Evolutionary conservation across 2,329 filamentous ascomycete genomes (phyloP).

Genomic region (Xylariaceae sp.): DNA sequence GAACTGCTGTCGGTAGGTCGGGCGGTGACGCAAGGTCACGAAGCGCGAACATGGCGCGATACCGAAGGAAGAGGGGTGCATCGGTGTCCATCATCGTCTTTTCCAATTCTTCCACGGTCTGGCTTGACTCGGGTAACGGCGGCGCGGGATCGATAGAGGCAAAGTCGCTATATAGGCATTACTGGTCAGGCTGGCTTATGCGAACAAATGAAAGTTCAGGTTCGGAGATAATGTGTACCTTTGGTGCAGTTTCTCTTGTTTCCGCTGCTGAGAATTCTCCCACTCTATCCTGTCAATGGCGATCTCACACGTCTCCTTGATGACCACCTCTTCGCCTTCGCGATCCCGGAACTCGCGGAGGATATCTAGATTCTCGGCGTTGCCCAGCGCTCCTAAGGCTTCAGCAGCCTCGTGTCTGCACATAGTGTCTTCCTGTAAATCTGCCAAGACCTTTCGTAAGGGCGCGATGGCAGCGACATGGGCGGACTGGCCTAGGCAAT

Average conservation of each 20-base stretch:
- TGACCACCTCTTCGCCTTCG: conserved; percentile 66
- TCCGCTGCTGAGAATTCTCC: conserved; percentile 71
- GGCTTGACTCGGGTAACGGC: conserved; percentile 66
- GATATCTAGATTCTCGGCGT: conserved; percentile 66
- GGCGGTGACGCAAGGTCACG: conserved; percentile 92
- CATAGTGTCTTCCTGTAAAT: conserved; percentile 85
- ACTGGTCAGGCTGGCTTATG: conserved; percentile 23
- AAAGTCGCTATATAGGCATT: conserved; percentile 64
- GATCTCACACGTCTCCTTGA: conserved; percentile 96
- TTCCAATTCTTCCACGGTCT: conserved; percentile 69
- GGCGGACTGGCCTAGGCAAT: conserved; percentile 88
- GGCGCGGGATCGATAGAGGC: conserved; percentile 93
- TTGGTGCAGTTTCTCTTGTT: conserved; percentile 69
- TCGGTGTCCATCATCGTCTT: conserved; percentile 71
- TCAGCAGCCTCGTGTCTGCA: conserved; percentile 95
- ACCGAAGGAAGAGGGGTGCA: conserved; percentile 81
- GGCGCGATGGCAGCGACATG: conserved; percentile 69
- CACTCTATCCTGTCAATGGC: conserved; percentile 91
- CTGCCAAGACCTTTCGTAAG: conserved; percentile 66
- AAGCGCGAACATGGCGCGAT: conserved; percentile 96
- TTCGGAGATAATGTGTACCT: conserved; percentile 51
- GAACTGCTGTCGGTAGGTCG: conserved; percentile 79
- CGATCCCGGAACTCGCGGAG: conserved; percentile 70
- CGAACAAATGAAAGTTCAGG: not conserved
- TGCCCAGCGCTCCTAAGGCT: conserved; percentile 81